A percentile compares a stretch with the other conserved stretches of the same genome.
Evolutionary conservation across 768 basidiomycete species (phyloP).

Genomic region (Melanogaster broomeanus): DNA sequence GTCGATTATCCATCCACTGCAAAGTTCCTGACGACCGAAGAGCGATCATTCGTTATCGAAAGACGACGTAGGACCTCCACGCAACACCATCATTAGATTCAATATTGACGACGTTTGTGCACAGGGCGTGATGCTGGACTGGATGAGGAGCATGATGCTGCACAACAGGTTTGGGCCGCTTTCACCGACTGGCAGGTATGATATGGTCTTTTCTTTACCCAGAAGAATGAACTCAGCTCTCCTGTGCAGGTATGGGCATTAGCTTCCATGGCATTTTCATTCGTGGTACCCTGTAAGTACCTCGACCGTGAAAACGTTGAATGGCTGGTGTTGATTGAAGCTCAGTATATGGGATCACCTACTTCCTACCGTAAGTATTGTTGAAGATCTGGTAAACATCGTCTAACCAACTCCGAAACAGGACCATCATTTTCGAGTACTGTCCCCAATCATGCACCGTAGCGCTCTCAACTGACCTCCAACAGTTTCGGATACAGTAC

Average conservation of each 20-base stretch:
- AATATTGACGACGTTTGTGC: constrained; percentile 41
- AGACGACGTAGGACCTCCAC: constrained; percentile 45
- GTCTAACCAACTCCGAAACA: constrained; percentile 18
- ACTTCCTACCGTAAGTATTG: constrained; percentile 66
- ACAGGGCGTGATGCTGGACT: constrained; percentile 50
- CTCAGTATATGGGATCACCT: constrained; percentile 66
- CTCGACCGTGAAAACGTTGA: neutral
- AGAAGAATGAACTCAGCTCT: neutral
- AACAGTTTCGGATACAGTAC: constrained; percentile 58
- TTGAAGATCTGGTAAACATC: neutral
- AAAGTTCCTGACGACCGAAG: constrained; percentile 60
- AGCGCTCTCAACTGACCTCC: neutral
- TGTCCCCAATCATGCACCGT: neutral
- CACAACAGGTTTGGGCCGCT: constrained; percentile 54
- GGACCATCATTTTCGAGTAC: constrained; percentile 62
- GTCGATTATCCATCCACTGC: constrained; percentile 65
- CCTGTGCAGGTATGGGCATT: neutral
- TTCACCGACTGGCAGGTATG: constrained; percentile 64
- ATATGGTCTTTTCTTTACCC: constrained; percentile 6
- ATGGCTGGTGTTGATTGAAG: neutral
- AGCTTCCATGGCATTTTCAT: constrained; percentile 53
- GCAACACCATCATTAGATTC: neutral
- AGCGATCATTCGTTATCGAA: constrained; percentile 54
- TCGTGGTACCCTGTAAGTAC: constrained; percentile 58
- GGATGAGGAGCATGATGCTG: constrained; percentile 61